A percentile compares a stretch with the other conserved stretches of the same genome.
phyloP scores from a whole-genome alignment of 169 alveolate genomes.

The Plasmodium billcollinsi region DNA sequence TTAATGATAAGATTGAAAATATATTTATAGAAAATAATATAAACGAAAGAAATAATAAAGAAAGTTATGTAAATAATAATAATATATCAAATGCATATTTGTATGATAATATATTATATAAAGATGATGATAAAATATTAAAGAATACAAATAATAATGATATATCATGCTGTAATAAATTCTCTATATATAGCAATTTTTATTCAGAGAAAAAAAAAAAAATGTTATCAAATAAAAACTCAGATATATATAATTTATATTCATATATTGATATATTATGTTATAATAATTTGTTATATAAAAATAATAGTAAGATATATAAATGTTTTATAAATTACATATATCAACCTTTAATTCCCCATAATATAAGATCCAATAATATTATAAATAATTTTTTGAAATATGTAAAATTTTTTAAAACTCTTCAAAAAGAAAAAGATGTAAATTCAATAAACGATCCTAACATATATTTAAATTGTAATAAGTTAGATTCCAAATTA shows the following conservation, averaged over 20 bases:
- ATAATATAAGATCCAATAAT: slow-evolving; percentile 63
- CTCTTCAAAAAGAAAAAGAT: slow-evolving; percentile 6
- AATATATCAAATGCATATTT: too few species aligned
- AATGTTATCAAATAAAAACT: neutral
- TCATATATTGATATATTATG: slow-evolving; percentile 60
- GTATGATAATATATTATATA: neutral
- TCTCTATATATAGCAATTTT: neutral
- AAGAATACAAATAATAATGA: neutral
- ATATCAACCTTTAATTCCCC: slow-evolving; percentile 64
- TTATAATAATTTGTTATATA: slow-evolving; percentile 23
- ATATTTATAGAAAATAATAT: too few species aligned
- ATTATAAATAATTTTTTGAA: slow-evolving; percentile 41
- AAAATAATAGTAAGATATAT: slow-evolving; percentile 27
- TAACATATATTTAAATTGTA: slow-evolving; percentile 55
- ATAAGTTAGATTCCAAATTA: slow-evolving; percentile 28
- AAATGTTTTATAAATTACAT: slow-evolving; percentile 38
- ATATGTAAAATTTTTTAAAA: slow-evolving; percentile 54
- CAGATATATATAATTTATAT: slow-evolving; percentile 37
- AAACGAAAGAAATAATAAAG: too few species aligned
- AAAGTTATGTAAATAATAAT: too few species aligned
- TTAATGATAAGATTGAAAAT: too few species aligned
- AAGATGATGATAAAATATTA: neutral
- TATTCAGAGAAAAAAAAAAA: neutral
- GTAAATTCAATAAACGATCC: slow-evolving; percentile 36
- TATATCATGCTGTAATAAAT: neutral